Base-by-base conservation (phyloP, 176 grass and related monocot genomes). In the Oryza glaberrima region DNA sequence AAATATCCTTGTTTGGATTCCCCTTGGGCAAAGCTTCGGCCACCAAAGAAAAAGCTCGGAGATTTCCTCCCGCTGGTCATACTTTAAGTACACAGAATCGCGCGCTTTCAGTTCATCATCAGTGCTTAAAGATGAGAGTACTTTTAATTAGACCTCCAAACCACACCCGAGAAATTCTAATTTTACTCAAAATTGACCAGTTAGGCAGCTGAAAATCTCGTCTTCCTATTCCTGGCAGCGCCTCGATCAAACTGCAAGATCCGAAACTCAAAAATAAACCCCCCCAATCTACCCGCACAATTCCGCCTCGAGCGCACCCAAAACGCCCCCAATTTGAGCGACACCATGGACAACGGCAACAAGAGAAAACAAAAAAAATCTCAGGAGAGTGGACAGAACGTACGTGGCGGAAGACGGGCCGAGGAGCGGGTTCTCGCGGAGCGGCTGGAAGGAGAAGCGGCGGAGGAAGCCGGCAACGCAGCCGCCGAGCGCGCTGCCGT, bases 401-500 rank as follows among this genome's bases (percentile, higher is more conserved):
- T 88, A 98, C 96, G 96, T 92, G 70, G 91, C 73, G 2, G 93
- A 76, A 0, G 96, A 98, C 0, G 96, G 96, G 0, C 96, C 96
- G 66, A 98, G 86, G 36, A 98, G 93, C 26, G 96, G 96, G 72
- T 98, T 98, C 87, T 98, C 91, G 9, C 78, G 89, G 65, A 95
- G 85, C 40, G 96, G 96, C 81, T 98, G 96, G 85, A 98, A 98
- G 58, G 96, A 93, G 85, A 98, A 88, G 0, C 93, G 93, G 1
- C 73, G 91, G 30, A 98, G 96, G 82, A 95, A 94, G 0, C 87
- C 77, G 2, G 85, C 96, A 36, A 90, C 87, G 93, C 96, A 98
- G 2, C 44, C 85, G 25, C 85, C 96, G 36, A 77, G 52, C 34
- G 80, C 56, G 28, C 44, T 77, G 14, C 63, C 19, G 79, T 94